Base-by-base conservation (phyloP, 345 rosid genomes). In the Eucalyptus pauciflora region DNA sequence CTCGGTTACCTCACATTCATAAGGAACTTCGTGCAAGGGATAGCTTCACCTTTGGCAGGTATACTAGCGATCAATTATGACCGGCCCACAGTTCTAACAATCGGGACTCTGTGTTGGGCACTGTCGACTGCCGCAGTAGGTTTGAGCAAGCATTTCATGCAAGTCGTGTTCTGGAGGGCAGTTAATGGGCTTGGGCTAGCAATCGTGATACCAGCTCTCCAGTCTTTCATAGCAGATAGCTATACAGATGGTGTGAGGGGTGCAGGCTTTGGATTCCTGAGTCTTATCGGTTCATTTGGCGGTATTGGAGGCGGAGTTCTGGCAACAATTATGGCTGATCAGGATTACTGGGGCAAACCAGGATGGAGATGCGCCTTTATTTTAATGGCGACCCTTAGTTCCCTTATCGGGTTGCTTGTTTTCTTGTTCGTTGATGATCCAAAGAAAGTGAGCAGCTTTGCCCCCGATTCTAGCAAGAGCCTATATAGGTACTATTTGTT, bases 331-430 rank as follows among this genome's bases (percentile, higher is more conserved):
- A 97, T 97, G 99, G 99, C 99, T 87, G 99, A 96, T 92, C 94
- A 94, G 50, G 91, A 95, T 87, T 95, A 89, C 60, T 94, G 94
- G 93, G 98, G 96, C 3, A 49, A 94, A 37, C 94, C 96, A 10
- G 99, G 99, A 86, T 98, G 99, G 99, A 97, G 99, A 43, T 96
- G 93, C 49, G 99, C 99, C 87, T 98, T 98, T 88, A 91, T 98
- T 69, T 81, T 97, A 97, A 96, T 98, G 98, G 97, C 99, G 20
- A 86, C 93, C 8, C 90, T 98, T 89, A 97, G 98, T 86, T 92
- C 93, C 14, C 76, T 95, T 85, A 98, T 98, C 33, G 99, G 98
- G 5, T 87, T 95, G 87, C 98, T 98, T 27, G 99, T 98, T 80
- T 94, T 94, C 69, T 86, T 96, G 50, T 97, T 95, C 45, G 98